Evolutionary conservation across 1,284 basidiomycete genomes (phyloP).

Genomic region (Tylopilus microsporus): DNA sequence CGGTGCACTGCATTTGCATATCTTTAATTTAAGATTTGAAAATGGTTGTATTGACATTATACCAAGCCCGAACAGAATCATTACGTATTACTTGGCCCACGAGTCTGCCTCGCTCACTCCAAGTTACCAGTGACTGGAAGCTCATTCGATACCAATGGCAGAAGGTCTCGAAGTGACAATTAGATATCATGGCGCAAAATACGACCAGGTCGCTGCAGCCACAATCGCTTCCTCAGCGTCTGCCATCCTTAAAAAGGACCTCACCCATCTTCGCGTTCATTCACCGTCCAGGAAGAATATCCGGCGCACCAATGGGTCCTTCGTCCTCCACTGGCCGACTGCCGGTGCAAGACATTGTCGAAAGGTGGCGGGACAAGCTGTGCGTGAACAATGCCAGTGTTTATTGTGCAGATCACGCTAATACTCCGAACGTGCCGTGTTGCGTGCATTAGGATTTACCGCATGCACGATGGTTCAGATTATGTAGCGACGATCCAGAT

Average conservation of each 20-base stretch:
- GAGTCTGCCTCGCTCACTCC: too few species aligned
- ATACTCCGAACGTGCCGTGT: neutral
- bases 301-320: conserved; percentile 15
- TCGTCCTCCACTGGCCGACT: conserved; percentile 24
- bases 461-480: conserved; percentile 21
- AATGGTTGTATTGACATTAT: too few species aligned
- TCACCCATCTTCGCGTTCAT: conserved; percentile 24
- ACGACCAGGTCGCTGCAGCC: conserved; percentile 11
- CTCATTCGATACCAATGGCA: conserved; percentile 7
- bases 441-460: conserved; percentile 18
- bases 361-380: conserved; percentile 4
- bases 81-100: too few species aligned
- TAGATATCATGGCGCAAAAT: conserved; percentile 21
- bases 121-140: too few species aligned
- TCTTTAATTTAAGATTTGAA: too few species aligned
- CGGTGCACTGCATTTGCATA: too few species aligned
- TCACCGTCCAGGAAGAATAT: conserved; percentile 26
- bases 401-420: too few species aligned
- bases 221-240: conserved; percentile 17
- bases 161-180: conserved; percentile 25
- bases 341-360: conserved; percentile 4
- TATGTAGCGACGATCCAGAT: conserved; percentile 24
- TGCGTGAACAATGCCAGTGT: conserved; percentile 6
- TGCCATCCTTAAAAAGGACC: conserved; percentile 28
- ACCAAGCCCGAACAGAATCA: too few species aligned